phyloP scores from a whole-genome alignment of 139 green algal species.

The Marvania coccoides region DNA sequence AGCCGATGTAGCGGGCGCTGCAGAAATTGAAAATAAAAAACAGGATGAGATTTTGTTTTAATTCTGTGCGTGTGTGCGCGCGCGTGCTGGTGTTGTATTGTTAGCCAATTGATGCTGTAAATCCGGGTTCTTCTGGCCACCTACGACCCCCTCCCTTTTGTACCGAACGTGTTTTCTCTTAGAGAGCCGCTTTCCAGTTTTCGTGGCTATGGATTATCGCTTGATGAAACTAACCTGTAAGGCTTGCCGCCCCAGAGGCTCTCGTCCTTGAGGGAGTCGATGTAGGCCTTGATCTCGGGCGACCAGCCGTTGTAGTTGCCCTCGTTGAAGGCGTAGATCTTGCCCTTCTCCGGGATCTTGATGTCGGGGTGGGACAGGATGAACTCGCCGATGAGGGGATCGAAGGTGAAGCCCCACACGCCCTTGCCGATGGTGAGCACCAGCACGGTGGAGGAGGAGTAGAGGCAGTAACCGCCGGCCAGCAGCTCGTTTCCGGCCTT shows the following conservation, averaged over 20 bases:
- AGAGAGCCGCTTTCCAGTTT: too few species aligned
- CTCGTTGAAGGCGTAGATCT: slow-evolving; percentile 99
- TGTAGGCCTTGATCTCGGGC: slow-evolving; percentile 63
- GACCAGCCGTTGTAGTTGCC: slow-evolving; percentile 90
- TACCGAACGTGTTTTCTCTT: too few species aligned
- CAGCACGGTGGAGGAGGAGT: slow-evolving; percentile 81
- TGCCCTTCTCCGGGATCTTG: slow-evolving; percentile 77
- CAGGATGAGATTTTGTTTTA: too few species aligned
- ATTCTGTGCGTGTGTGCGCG: too few species aligned
- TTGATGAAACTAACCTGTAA: too few species aligned
- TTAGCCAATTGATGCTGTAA: too few species aligned
- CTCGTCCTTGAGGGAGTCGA: slow-evolving; percentile 74
- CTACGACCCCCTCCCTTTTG: too few species aligned
- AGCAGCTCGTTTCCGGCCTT: slow-evolving; percentile 86
- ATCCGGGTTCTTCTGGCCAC: too few species aligned
- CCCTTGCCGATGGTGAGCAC: slow-evolving; percentile 87
- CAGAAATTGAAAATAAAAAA: too few species aligned
- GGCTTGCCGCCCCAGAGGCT: slow-evolving; percentile 80
- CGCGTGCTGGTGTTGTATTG: too few species aligned
- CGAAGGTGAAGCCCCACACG: slow-evolving; percentile 93
- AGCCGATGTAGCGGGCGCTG: slow-evolving; percentile 91
- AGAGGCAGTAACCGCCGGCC: slow-evolving; percentile 91
- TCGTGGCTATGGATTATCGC: too few species aligned
- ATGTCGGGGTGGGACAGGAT: slow-evolving; percentile 80
- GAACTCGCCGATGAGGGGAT: slow-evolving; percentile 84